These are phyloP conservation scores for Coemansia sp. DNA, from an alignment of 192 early-diverging fungal species.

Conservation along the genomic window DNA sequence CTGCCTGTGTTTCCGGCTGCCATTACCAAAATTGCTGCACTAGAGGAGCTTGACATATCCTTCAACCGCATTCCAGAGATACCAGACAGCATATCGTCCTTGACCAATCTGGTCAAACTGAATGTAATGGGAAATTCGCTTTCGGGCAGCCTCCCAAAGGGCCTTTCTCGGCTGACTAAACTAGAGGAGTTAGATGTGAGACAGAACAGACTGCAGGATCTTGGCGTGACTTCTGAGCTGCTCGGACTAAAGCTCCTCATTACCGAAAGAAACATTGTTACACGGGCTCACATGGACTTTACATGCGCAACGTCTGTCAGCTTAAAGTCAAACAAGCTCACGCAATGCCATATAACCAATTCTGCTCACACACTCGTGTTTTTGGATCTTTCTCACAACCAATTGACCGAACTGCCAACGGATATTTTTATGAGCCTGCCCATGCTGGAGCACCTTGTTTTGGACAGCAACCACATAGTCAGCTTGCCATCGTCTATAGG, in stretches of 20 bases:
- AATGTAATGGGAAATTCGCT: constrained; percentile 77
- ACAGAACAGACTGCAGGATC: constrained; percentile 74
- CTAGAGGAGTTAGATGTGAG: constrained; percentile 79
- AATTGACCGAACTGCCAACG: constrained; percentile 65
- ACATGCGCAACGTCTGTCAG: constrained; percentile 59
- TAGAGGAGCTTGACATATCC: constrained; percentile 74
- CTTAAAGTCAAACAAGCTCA: constrained; percentile 69
- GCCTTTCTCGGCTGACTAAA: constrained; percentile 58
- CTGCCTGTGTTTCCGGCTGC: constrained; percentile 67
- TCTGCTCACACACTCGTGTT: constrained; percentile 48
- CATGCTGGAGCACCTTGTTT: constrained; percentile 58
- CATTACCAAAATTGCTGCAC: constrained; percentile 60
- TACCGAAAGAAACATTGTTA: constrained; percentile 74
- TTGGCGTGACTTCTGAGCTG: constrained; percentile 59
- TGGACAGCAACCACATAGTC: constrained; percentile 74
- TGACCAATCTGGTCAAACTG: constrained; percentile 61
- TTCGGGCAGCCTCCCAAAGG: constrained; percentile 65
- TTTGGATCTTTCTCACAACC: constrained; percentile 66
- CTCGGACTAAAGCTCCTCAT: constrained; percentile 62
- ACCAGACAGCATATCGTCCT: constrained; percentile 69
- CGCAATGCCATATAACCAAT: constrained; percentile 61
- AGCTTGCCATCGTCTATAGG: constrained; percentile 66
- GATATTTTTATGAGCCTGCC: constrained; percentile 61
- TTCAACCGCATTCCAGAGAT: constrained; percentile 80
- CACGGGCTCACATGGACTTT: constrained; percentile 63